Evolutionary conservation across 2,329 filamentous ascomycete species (phyloP), one percentile per base, ranked within the genome.

Genomic region (Akanthomyces lecanii): DNA sequence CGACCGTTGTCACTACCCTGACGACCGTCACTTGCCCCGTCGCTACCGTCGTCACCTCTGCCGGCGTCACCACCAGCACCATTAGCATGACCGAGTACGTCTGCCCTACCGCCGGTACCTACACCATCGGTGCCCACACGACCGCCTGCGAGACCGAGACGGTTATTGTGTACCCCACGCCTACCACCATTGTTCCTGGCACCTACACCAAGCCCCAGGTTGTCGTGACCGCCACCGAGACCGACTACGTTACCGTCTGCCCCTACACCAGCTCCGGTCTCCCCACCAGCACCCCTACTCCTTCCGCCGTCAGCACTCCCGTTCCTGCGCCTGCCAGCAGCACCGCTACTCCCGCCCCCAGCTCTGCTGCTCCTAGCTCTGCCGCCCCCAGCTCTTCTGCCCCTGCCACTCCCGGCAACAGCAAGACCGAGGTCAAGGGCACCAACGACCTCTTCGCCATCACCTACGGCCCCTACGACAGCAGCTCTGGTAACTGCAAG

Each of bases 391-490:
- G 63, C 71, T n/a, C 52, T 4, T 74, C 66, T 65, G 67, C 65
- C 73, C 59, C 59, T 30, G 23, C 44, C 36, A 67, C 65, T 72
- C 59, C 59, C 23, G 33, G 51, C 30, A 62, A 38, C 42, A 55
- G 47, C 59, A 55, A 55, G 50, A 55, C 50, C 5, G 42, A 47
- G 14, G 47, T 79, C 63, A 72, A 73, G 65, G 78, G 79, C 69
- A 68, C 71, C 70, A 80, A 78, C 60, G 77, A 82, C 75, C 83
- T 88, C 73, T 91, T 85, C 81, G 89, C 85, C 75, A 89, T 94
- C 73, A 90, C 90, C 71, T 95, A 92, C 83, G 91, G 90, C 48
- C 89, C 90, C 57, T 95, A 90, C 80, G 80, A 79, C 68, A 71
- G 79, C 65, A 68, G 72, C 60, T 78, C 78, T 57, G 84, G 84